Percentiles rank a stretch among this genome's conserved stretches.
Evolutionary conservation across 257 asterid species (phyloP).

Genomic region (Solanum commersonii): DNA sequence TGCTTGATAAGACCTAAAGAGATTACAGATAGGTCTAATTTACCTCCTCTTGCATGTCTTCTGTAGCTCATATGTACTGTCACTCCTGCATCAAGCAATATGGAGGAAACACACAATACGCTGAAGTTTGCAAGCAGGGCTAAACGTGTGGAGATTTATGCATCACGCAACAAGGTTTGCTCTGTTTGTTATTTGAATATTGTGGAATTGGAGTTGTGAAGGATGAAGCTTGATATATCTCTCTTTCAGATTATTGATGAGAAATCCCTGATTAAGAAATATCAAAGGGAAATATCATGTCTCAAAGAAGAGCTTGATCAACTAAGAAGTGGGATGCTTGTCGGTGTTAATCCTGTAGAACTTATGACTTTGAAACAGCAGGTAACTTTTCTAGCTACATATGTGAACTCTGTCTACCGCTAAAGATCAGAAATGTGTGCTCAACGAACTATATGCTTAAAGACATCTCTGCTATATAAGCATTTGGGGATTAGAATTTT

Average conservation of each 20-base stretch:
- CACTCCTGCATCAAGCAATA: slow-evolving; percentile 96
- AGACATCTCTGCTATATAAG: neutral
- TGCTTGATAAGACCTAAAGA: neutral
- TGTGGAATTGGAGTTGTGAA: slow-evolving; percentile 2
- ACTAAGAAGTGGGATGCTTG: slow-evolving; percentile 67
- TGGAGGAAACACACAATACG: slow-evolving; percentile 98
- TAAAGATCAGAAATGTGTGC: neutral
- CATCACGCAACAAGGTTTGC: slow-evolving; percentile 87
- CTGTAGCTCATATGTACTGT: slow-evolving; percentile 89
- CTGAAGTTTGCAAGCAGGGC: slow-evolving; percentile 99
- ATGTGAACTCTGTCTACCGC: neutral
- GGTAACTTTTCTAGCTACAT: slow-evolving; percentile 31
- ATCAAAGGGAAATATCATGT: slow-evolving; percentile 87
- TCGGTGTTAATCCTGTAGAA: slow-evolving; percentile 76
- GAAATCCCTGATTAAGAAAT: slow-evolving; percentile 93
- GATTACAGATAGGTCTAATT: neutral
- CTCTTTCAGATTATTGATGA: slow-evolving; percentile 87
- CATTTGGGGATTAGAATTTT: neutral
- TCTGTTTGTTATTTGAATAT: neutral
- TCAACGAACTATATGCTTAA: neutral
- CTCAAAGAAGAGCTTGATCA: slow-evolving; percentile 91
- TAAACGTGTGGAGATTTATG: slow-evolving; percentile 84
- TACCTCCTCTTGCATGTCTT: slow-evolving; percentile 8
- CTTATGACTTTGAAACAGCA: slow-evolving; percentile 67
- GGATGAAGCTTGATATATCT: neutral